Evolutionary conservation across 768 basidiomycete species (phyloP), one percentile per base, ranked within the genome.

Genomic region (Hygrophorus pudorinus): DNA sequence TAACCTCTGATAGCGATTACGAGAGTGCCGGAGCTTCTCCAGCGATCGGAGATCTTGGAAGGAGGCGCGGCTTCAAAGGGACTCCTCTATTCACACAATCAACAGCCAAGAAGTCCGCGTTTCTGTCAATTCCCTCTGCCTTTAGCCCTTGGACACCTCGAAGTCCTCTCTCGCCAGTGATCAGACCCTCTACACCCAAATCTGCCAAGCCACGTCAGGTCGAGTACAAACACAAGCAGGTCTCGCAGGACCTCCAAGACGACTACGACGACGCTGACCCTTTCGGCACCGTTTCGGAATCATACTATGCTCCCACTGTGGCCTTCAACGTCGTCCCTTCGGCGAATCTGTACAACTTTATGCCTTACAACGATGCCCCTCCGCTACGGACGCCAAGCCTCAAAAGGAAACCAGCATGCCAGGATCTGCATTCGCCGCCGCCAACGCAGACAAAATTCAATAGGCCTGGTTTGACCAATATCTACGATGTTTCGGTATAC

Each of bases 31-130:
- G 3, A 31, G n/a, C 41, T 9, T 11, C 28, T 12, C 14, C 12
- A 13, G 29, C 13, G 29, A 55, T 56, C 9, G 58, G 54, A 4
- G 53, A 51, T 17, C 56, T 63, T 9, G 61, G 57, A 5, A 53
- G 53, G 50, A 55, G 61, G 10, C 52, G 62, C 37, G 62, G 62
- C 11, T 60, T 63, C 48, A 61, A 58, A 42, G 61, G 62, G 18
- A 54, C 60, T 12, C 55, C 60, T 13, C 43, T 60, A 9, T 53
- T 53, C 34, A 51, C 51, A 0, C 45, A 50, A 3, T 47, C 34
- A 33, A 48, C 45, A 21, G 30, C 21, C 29, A 53, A 43, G 44
- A 55, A 50, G 10, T 41, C 48, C 34, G 45, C 49, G 7, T 56
- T 59, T 37, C 53, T 55, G 36, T 56, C 52, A 21, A 51, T 51